Base-by-base conservation (phyloP, 1,284 basidiomycete genomes). In the Irpex sp. region DNA sequence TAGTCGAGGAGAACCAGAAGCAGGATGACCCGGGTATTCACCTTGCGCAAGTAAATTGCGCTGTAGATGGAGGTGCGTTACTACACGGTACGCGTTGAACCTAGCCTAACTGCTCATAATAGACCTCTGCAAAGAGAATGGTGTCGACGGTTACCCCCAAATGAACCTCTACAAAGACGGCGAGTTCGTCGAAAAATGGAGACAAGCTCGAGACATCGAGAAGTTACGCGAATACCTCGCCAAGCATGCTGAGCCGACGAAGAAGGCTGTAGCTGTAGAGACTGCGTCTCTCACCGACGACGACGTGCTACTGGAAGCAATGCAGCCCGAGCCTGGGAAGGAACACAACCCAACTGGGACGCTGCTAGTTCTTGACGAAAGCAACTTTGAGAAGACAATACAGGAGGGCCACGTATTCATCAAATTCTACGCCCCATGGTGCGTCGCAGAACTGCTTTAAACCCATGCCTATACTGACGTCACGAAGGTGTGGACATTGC, bases 391-490 rank as follows among this genome's bases (percentile, higher is more conserved):
- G 8, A 60, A 66, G 21, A 74, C 78, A 0, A 76, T 89, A 23
- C 73, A 75, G 2, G 73, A 83, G 62, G 87, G 91, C 0, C 86
- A 90, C 0, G 78, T 86, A 0, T 92, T 96, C 67, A 81, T 96
- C 75, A 96, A 97, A 72, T 97, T 91, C 77, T 96, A 83, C 70
- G 94, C 93, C 0, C 94, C 94, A 0, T 96, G 94, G 94, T 85
- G 68, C 49, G 77, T 71, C 23, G 7, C 48, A 55, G 1, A 5
- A 18, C 21, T 14, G 5, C 12, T 16, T 1, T 21, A 19, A 9
- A 18, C 53, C 5, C 51, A 33, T 48, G 4, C 51, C 59, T 28
- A 33, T 33, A 33, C 28, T 64, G 36, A 55, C 56, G 10, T 21
- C 21, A 19, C 19, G 1, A 37, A 83, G 85, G 85, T 96, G 94